Conservation (phyloP, 805 yeast species). For the Yamadazyma paraphyllophila region DNA sequence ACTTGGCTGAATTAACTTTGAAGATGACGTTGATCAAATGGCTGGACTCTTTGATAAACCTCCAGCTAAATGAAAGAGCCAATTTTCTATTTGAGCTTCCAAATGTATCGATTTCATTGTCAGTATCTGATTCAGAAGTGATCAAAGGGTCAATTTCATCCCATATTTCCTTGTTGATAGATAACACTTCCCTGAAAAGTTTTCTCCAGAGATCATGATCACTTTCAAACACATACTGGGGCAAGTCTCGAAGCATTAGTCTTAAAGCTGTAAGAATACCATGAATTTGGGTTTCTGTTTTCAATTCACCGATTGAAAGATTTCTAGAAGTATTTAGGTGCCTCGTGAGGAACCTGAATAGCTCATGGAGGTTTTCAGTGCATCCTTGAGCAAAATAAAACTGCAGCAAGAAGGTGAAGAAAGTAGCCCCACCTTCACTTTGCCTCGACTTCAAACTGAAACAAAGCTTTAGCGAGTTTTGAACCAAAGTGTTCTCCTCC, state of each 20-base stretch:
- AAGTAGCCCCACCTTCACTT: slow-evolving; percentile 78
- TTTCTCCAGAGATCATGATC: slow-evolving; percentile 2
- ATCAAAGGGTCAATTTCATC: slow-evolving; percentile 44
- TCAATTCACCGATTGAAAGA: slow-evolving; percentile 29
- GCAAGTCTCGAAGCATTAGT: slow-evolving; percentile 30
- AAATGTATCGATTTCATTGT: slow-evolving; percentile 48
- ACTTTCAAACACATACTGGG: neutral
- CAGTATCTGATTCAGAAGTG: slow-evolving; percentile 27
- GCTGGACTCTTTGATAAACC: slow-evolving; percentile 76
- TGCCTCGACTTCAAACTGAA: slow-evolving; percentile 52
- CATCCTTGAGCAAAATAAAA: neutral
- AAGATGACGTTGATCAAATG: slow-evolving; percentile 49
- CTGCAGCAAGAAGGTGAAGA: slow-evolving; percentile 39
- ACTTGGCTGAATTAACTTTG: slow-evolving; percentile 11
- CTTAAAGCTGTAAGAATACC: slow-evolving; percentile 67
- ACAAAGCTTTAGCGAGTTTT: slow-evolving; percentile 19
- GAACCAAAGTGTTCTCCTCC: neutral
- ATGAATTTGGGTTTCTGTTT: slow-evolving; percentile 51
- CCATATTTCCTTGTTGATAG: slow-evolving; percentile 38
- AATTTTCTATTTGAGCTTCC: slow-evolving; percentile 42
- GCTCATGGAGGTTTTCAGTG: neutral
- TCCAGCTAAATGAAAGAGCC: slow-evolving; percentile 72
- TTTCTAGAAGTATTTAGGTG: neutral
- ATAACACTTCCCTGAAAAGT: neutral
- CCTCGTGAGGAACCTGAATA: neutral